Evolutionary conservation across 2,329 filamentous ascomycete genomes (phyloP).

Genomic region (Claviceps spartinae): DNA sequence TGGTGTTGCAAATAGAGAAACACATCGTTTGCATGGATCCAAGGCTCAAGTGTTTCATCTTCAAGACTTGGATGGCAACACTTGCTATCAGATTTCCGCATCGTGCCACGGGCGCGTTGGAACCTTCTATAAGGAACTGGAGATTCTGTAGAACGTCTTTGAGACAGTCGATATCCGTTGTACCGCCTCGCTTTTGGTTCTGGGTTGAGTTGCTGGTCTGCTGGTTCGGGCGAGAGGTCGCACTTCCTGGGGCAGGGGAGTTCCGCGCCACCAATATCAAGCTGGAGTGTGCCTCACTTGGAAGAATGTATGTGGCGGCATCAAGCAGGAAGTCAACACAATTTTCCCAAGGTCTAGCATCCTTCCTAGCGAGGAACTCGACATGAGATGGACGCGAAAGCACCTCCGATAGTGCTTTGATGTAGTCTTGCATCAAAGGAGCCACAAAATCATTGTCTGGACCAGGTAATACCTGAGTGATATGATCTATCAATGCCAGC

Average conservation of each 20-base stretch:
- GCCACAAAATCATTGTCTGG: conserved; percentile 49
- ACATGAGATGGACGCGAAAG: conserved; percentile 63
- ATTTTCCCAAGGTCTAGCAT: conserved; percentile 50
- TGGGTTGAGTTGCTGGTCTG: conserved; percentile 17
- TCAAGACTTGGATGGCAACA: conserved; percentile 47
- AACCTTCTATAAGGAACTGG: conserved; percentile 45
- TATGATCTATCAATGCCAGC: conserved; percentile 66
- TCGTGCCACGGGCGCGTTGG: conserved; percentile 52
- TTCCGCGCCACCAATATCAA: neutral
- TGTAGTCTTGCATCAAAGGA: conserved; percentile 62
- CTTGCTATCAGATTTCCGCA: conserved; percentile 42
- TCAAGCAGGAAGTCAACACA: conserved; percentile 59
- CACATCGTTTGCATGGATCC: conserved; percentile 56
- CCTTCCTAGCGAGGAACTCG: conserved; percentile 54
- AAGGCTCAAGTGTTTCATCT: conserved; percentile 41
- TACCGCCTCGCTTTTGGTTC: conserved; percentile 15
- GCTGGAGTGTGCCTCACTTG: conserved; percentile 20
- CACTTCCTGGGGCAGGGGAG: conserved; percentile 31
- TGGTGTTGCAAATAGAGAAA: conserved; percentile 60
- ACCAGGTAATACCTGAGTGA: conserved; percentile 58
- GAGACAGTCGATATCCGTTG: conserved; percentile 19
- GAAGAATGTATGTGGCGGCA: conserved; percentile 37
- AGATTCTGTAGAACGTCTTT: conserved; percentile 46
- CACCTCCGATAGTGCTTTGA: conserved; percentile 58
- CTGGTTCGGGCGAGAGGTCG: conserved; percentile 15